Conservation (phyloP, 1,139 yeast species). For the Blastobotrys elegans region DNA sequence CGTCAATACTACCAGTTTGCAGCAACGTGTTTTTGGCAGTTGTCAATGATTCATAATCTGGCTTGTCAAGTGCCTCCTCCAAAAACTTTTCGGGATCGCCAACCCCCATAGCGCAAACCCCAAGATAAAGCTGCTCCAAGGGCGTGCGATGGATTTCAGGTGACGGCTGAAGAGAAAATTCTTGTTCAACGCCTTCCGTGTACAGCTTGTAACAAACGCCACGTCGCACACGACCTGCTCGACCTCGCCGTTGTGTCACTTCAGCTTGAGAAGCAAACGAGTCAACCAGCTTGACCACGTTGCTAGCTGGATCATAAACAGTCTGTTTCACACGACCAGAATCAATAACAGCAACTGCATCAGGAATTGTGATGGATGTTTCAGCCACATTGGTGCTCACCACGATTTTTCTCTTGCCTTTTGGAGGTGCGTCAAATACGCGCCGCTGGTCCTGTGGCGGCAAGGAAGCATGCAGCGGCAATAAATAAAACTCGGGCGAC, state of each 20-base stretch:
- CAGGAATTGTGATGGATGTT: conserved; percentile 88
- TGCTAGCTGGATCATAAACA: conserved; percentile 59
- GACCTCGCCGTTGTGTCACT: conserved; percentile 88
- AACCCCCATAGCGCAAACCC: conserved; percentile 87
- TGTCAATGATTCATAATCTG: conserved; percentile 52
- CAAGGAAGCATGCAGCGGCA: conserved; percentile 86
- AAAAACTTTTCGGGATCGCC: conserved; percentile 64
- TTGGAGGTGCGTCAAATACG: conserved; percentile 57
- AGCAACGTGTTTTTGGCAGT: conserved; percentile 59
- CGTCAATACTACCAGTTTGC: conserved; percentile 66
- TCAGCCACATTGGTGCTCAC: conserved; percentile 82
- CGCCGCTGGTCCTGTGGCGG: conserved; percentile 75
- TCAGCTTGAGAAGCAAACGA: conserved; percentile 90
- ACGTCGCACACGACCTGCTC: conserved; percentile 92
- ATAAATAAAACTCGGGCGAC: conserved; percentile 32
- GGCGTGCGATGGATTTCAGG: conserved; percentile 88
- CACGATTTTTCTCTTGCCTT: conserved; percentile 65
- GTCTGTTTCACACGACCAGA: conserved; percentile 80
- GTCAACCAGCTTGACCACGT: conserved; percentile 70
- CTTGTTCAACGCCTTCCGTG: conserved; percentile 49
- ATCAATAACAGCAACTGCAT: conserved; percentile 88
- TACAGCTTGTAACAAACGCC: conserved; percentile 82
- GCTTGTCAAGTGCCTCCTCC: conserved; percentile 76
- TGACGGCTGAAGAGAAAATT: conserved; percentile 66
- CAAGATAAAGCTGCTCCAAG: conserved; percentile 72